Evolutionary conservation across 1,139 yeast genomes (phyloP).

Genomic region (Geotrichum restrictum): DNA sequence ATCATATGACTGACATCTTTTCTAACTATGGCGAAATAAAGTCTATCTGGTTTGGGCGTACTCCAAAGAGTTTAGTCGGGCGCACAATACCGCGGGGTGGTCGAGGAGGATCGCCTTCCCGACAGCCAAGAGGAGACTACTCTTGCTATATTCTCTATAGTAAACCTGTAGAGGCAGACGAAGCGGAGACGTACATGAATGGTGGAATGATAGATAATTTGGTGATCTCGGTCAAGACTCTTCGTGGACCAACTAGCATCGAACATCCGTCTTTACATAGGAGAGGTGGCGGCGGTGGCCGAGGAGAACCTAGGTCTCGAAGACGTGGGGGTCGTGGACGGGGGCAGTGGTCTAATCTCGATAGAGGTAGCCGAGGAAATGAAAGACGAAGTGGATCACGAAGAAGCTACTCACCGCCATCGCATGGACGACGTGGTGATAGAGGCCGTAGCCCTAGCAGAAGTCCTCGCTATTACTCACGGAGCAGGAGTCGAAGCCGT

Average conservation of each 20-base stretch:
- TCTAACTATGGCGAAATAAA: slow-evolving; percentile 30
- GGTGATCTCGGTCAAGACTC: slow-evolving; percentile 24
- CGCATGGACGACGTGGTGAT: slow-evolving; percentile 15
- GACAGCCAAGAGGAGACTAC: slow-evolving; percentile 8
- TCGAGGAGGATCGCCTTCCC: background rate
- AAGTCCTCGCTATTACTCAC: background rate
- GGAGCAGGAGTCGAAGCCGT: slow-evolving; percentile 12
- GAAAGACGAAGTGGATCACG: background rate
- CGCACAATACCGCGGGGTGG: slow-evolving; percentile 5
- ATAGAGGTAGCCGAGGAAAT: background rate
- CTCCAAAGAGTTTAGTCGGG: slow-evolving; percentile 4
- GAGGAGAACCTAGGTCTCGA: background rate
- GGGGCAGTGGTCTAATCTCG: background rate
- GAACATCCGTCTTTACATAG: slow-evolving; percentile 10
- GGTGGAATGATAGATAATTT: slow-evolving; percentile 31
- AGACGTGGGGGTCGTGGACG: background rate
- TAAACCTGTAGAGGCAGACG: slow-evolving; percentile 28
- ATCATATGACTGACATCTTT: slow-evolving; percentile 32
- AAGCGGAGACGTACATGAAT: slow-evolving; percentile 29
- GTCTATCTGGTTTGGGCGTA: slow-evolving; percentile 24
- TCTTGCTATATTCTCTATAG: slow-evolving; percentile 26
- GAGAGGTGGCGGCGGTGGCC: slow-evolving; percentile 2
- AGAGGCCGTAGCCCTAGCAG: slow-evolving; percentile 14
- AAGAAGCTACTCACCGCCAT: background rate
- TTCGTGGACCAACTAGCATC: slow-evolving; percentile 19